Percentiles rank a stretch among this genome's conserved stretches.
Evolutionary conservation across 2,329 filamentous ascomycete species (phyloP).

Genomic region (Pezicula radicicola): DNA sequence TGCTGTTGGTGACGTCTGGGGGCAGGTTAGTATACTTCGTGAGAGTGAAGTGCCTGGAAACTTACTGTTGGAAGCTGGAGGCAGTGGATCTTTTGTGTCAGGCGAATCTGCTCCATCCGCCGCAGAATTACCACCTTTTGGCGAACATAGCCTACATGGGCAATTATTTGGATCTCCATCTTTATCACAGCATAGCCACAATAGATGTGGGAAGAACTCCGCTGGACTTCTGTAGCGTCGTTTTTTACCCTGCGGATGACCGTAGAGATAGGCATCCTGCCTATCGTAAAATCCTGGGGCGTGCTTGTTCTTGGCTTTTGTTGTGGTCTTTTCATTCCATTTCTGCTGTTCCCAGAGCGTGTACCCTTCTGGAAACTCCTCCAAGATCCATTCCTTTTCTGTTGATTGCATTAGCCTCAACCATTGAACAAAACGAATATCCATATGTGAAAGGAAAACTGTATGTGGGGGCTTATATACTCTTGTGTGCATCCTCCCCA

Average conservation of each 20-base stretch:
- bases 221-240: conserved; percentile 56
- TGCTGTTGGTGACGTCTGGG: no score
- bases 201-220: conserved; percentile 57
- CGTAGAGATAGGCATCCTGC: conserved; percentile 59
- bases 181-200: conserved; percentile 53
- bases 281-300: conserved; percentile 47
- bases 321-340: conserved; percentile 38
- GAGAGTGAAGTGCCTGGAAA: no score
- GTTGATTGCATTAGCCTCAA: conserved; percentile 8
- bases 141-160: conserved; percentile 53
- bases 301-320: conserved; percentile 35
- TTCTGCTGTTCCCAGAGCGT: conserved; percentile 56
- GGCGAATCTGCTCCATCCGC: conserved; percentile 29
- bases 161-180: conserved; percentile 49
- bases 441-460: not conserved
- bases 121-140: conserved; percentile 38
- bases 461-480: conserved; percentile 5
- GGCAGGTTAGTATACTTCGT: no score
- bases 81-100: conserved; percentile 6
- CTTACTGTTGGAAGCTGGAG: not conserved
- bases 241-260: conserved; percentile 52
- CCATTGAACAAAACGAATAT: not conserved
- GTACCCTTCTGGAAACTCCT: conserved; percentile 52
- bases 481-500: conserved; percentile 26
- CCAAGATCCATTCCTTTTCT: conserved; percentile 45